These are phyloP conservation scores for Nitzschia palea DNA, from an alignment of 108 stramenopile species.

Conservation along the genomic window DNA sequence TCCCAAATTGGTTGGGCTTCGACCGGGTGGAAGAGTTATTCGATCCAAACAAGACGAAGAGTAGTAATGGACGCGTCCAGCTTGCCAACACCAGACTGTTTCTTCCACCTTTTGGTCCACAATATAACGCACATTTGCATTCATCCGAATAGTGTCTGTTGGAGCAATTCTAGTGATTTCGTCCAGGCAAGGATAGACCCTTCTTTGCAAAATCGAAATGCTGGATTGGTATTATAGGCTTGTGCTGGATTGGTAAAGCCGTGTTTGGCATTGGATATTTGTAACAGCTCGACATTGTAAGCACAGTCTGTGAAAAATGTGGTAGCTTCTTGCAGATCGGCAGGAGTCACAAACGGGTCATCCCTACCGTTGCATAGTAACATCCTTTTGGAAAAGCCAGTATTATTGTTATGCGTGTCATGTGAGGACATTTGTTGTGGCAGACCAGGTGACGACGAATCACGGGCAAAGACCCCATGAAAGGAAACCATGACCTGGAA, in stretches of 20 bases:
- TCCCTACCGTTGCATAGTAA: constrained; percentile 61
- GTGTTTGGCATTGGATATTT: constrained; percentile 54
- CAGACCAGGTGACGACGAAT: background rate
- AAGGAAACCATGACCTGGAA: constrained; percentile 55
- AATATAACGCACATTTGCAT: too few relatives aligned
- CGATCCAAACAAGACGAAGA: background rate
- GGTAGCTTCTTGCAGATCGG: constrained; percentile 43
- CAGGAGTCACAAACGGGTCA: constrained; percentile 66
- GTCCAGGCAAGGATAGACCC: background rate
- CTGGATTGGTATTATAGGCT: constrained; percentile 53
- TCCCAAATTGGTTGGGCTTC: background rate
- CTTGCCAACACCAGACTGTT: too few relatives aligned
- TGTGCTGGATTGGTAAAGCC: constrained; percentile 85
- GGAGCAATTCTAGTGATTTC: background rate
- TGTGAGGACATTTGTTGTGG: background rate
- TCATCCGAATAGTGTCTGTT: background rate
- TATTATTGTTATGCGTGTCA: background rate
- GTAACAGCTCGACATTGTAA: constrained; percentile 23
- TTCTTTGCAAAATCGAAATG: constrained; percentile 41
- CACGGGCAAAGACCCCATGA: constrained; percentile 77
- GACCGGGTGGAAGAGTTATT: constrained; percentile 5
- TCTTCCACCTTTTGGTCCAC: too few relatives aligned
- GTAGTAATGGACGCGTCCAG: background rate
- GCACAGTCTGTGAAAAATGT: constrained; percentile 27
- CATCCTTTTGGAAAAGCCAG: too few relatives aligned